Conservation (phyloP, 805 yeast genomes). For the Yamadazyma insecticola region DNA sequence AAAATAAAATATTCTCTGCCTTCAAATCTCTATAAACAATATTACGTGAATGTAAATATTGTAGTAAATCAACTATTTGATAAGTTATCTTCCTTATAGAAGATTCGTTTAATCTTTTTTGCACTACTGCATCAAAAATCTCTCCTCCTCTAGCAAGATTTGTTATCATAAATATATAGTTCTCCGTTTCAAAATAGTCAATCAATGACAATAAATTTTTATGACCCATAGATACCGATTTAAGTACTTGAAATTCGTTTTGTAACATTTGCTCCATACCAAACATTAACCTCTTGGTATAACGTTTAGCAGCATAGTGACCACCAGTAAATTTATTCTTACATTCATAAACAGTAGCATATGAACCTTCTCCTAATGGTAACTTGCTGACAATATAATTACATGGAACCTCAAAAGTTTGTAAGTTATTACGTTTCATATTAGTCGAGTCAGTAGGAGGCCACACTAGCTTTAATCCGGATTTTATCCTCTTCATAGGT, state of each 20-base stretch:
- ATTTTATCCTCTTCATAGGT: too few species aligned
- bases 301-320: slow-evolving; percentile 52
- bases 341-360: slow-evolving; percentile 48
- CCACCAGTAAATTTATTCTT: slow-evolving; percentile 35
- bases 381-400: slow-evolving; percentile 27
- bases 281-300: slow-evolving; percentile 44
- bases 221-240: slow-evolving; percentile 46
- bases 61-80: slow-evolving; percentile 50
- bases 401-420: slow-evolving; percentile 19
- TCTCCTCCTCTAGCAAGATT: slow-evolving; percentile 69
- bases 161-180: slow-evolving; percentile 53
- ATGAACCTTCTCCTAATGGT: slow-evolving; percentile 44
- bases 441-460: slow-evolving; percentile 17
- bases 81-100: slow-evolving; percentile 48
- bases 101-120: slow-evolving; percentile 37
- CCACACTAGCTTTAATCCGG: too few species aligned
- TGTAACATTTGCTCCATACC: slow-evolving; percentile 52
- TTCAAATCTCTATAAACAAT: slow-evolving; percentile 70
- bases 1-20: slow-evolving; percentile 64
- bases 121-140: slow-evolving; percentile 54
- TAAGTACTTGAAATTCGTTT: slow-evolving; percentile 57
- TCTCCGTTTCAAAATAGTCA: slow-evolving; percentile 67
- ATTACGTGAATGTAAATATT: slow-evolving; percentile 52
- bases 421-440: slow-evolving; percentile 8
- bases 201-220: slow-evolving; percentile 55